Evolutionary conservation across 257 asterid species (phyloP).

Genomic region (Misopates orontium): DNA sequence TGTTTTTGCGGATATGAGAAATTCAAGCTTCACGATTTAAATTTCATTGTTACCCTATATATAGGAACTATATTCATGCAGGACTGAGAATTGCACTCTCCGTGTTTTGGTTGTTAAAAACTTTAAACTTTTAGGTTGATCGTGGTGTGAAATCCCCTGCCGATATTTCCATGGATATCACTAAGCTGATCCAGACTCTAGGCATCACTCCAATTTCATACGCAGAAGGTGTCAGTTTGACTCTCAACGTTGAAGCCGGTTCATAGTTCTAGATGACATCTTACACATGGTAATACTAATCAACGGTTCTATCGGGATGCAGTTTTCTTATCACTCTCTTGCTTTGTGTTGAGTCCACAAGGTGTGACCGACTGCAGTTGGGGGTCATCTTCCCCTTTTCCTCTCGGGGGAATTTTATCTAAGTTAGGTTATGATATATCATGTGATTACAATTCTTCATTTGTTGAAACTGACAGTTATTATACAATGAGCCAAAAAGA

Average conservation of each 20-base stretch:
- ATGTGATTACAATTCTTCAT: too few species aligned
- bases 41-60: background rate
- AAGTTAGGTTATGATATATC: too few species aligned
- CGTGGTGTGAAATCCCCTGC: slow-evolving; percentile 91
- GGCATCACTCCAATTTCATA: slow-evolving; percentile 61
- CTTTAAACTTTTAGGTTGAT: slow-evolving; percentile 55
- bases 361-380: background rate
- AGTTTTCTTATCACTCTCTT: background rate
- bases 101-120: background rate
- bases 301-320: background rate
- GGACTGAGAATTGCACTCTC: too few species aligned
- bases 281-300: background rate
- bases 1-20: background rate
- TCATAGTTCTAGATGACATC: slow-evolving; percentile 1
- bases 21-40: background rate
- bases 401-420: too few species aligned
- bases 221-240: slow-evolving; percentile 64
- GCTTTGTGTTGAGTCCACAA: background rate
- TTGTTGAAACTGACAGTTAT: too few species aligned
- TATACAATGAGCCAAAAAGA: too few species aligned
- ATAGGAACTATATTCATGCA: too few species aligned
- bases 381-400: background rate
- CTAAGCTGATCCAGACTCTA: slow-evolving; percentile 58
- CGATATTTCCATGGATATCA: slow-evolving; percentile 89
- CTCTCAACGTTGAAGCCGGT: slow-evolving; percentile 50